Base-by-base conservation (phyloP, 2,329 filamentous ascomycete genomes). In the Alternaria sp. region DNA sequence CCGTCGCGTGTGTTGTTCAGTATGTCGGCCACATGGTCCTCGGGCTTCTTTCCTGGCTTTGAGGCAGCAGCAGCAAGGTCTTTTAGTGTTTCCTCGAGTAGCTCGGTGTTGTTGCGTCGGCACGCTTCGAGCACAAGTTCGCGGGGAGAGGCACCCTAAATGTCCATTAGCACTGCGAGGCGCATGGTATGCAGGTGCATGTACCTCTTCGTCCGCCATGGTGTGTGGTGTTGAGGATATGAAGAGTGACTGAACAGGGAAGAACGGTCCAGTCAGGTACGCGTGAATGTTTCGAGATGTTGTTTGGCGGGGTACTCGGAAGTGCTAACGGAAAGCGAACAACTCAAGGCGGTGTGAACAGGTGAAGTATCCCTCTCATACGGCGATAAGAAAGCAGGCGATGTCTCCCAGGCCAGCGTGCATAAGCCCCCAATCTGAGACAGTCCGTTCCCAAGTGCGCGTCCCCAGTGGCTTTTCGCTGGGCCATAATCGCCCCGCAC, bases 41-140 rank as follows among this genome's bases (percentile, higher is more conserved):
- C 80, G 7, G 82, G 76, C 54, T 81, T 78, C 65, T 78, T 77
- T 16, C 89, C 88, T 59, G 82, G 80, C 66, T 86, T 86, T 14
- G 67, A 62, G 32, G 77, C 72, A 2, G 70, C 66, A 5, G 71
- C 62, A 74, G 87, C 82, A 66, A 82, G 81, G 42, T 86, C 81
- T 68, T 67, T 70, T 52, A 97, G 85, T 58, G 94, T 86, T 72
- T 95, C 90, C 70, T 87, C 81, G 57, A 98, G 88, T 62, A 98
- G 88, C 54, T 94, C 90, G 68, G 89, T 89, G 81, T 98, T 97
- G 85, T 98, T 94, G 75, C 93, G 88, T 63, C 94, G 92, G 82
- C 92, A 96, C 72, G 95, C 92, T 83, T 96, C 94, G 80, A 98
- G 88, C 71, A 98, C 87, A 74, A 92, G 87, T 83, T 98, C 94